Conservation (phyloP, 1,139 yeast species). For the Sugiyamaella pinicola region DNA sequence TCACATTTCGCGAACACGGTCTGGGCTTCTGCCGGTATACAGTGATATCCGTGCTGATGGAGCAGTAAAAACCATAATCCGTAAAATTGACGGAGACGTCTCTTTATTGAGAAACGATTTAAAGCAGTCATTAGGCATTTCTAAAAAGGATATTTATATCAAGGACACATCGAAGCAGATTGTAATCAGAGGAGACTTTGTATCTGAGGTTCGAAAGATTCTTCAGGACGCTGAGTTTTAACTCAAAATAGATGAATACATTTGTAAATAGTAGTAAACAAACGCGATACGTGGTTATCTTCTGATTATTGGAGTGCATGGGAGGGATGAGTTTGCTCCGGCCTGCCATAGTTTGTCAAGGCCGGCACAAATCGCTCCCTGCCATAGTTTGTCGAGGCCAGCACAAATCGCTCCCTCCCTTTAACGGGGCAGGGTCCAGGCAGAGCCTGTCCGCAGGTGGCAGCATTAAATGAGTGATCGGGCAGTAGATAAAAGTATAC, state of each 20-base stretch:
- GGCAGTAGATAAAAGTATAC: neutral
- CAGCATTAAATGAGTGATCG: too few species aligned
- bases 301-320: too few species aligned
- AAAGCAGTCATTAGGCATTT: constrained; percentile 31
- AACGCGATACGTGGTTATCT: too few species aligned
- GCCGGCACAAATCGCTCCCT: too few species aligned
- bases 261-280: constrained; percentile 4
- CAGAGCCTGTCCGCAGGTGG: too few species aligned
- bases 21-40: constrained; percentile 43
- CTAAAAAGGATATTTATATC: constrained; percentile 38
- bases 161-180: constrained; percentile 40
- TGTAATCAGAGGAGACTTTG: constrained; percentile 39
- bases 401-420: too few species aligned
- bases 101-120: constrained; percentile 40
- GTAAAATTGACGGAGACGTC: constrained; percentile 40
- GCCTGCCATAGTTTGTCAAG: too few species aligned
- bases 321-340: too few species aligned
- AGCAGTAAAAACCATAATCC: constrained; percentile 40
- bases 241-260: neutral
- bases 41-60: constrained; percentile 40
- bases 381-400: too few species aligned
- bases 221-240: constrained; percentile 6
- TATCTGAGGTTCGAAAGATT: constrained; percentile 16
- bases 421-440: too few species aligned
- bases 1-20: constrained; percentile 37